Evolutionary conservation across 768 basidiomycete genomes (phyloP).

Genomic region (Ephemerocybe angulata): DNA sequence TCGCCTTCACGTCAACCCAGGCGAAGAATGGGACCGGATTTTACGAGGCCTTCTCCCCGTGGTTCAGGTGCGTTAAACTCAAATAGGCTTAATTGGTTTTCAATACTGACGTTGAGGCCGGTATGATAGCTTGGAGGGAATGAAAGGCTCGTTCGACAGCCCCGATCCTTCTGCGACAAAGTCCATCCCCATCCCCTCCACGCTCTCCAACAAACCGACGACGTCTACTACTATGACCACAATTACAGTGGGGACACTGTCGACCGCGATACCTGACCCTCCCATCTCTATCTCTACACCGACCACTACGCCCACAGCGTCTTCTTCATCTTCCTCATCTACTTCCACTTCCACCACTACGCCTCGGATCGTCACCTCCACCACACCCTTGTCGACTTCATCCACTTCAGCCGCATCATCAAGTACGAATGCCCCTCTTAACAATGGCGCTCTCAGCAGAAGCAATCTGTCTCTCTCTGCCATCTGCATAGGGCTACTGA

Average conservation of each 20-base stretch:
- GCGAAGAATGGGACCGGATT: slow-evolving; percentile 26
- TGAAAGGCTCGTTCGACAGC: slow-evolving; percentile 55
- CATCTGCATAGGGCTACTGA: not conserved
- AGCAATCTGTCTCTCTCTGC: not conserved
- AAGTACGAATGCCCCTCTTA: not conserved
- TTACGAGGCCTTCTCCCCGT: slow-evolving; percentile 47
- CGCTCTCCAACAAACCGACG: slow-evolving; percentile 31
- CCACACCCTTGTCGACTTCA: slow-evolving; percentile 3
- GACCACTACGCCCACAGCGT: slow-evolving; percentile 12
- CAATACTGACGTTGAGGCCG: slow-evolving; percentile 5
- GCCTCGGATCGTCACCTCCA: slow-evolving; percentile 4
- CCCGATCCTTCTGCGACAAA: slow-evolving; percentile 50
- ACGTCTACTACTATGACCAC: slow-evolving; percentile 37
- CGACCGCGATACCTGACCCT: slow-evolving; percentile 20
- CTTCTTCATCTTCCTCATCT: slow-evolving; percentile 2
- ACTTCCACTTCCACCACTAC: not conserved
- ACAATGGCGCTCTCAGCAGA: not conserved
- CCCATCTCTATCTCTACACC: slow-evolving; percentile 13
- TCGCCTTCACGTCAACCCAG: slow-evolving; percentile 48
- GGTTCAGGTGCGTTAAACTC: slow-evolving; percentile 46
- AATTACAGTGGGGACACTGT: slow-evolving; percentile 34
- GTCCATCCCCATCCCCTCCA: slow-evolving; percentile 36
- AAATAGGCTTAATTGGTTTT: not conserved
- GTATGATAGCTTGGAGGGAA: slow-evolving; percentile 45
- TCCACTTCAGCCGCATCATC: not conserved